Percentiles rank a stretch among this genome's conserved stretches.
These are phyloP conservation scores for Omphalea diandra DNA, from an alignment of 441 rosid species.

Conservation along the genomic window DNA sequence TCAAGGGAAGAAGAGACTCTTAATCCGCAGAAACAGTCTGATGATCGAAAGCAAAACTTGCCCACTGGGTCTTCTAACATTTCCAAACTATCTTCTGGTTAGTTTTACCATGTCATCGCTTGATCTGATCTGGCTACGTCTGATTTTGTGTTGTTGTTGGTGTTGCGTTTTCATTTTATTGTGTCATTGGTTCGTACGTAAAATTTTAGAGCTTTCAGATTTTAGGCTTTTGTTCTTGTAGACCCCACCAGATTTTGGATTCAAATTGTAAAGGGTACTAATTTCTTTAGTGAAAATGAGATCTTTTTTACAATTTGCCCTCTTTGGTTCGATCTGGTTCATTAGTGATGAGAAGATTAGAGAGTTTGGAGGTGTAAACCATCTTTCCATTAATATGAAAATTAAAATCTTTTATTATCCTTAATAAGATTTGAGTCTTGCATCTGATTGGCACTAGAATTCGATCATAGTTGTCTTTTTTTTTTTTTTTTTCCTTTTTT, in stretches of 20 bases:
- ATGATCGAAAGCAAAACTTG: slow-evolving; percentile 51
- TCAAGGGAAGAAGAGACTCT: slow-evolving; percentile 77
- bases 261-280: neutral
- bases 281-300: slow-evolving; percentile 22
- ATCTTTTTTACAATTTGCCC: slow-evolving; percentile 38
- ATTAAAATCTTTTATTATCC: neutral
- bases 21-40: slow-evolving; percentile 52
- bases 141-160: slow-evolving; percentile 6
- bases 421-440: neutral
- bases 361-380: neutral
- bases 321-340: slow-evolving; percentile 36
- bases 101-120: slow-evolving; percentile 21
- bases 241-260: slow-evolving; percentile 28
- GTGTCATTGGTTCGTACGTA: neutral
- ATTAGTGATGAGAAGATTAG: slow-evolving; percentile 7
- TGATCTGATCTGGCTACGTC: slow-evolving; percentile 54
- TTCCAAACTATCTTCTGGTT: slow-evolving; percentile 76
- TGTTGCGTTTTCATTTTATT: slow-evolving; percentile 2
- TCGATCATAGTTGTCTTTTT: no score
- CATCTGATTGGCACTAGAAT: neutral
- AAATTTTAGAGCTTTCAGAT: slow-evolving; percentile 9
- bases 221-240: slow-evolving; percentile 22
- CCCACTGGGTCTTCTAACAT: slow-evolving; percentile 52
- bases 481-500: no score
- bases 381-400: slow-evolving; percentile 8